Conservation (phyloP, 495 filamentous ascomycete genomes). For the Xylaria castorea region DNA sequence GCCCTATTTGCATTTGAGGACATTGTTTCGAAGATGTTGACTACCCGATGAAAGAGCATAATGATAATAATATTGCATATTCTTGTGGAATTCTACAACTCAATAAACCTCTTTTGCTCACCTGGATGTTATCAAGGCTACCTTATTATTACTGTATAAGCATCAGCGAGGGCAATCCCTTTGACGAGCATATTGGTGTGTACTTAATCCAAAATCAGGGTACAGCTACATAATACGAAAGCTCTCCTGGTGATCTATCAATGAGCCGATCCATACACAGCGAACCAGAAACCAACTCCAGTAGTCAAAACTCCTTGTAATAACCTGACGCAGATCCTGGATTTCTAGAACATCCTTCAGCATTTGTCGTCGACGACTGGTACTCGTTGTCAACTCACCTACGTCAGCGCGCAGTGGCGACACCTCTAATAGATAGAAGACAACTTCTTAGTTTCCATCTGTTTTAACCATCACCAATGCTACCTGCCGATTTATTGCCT, state of each 20-base stretch:
- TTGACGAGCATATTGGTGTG: too few species aligned
- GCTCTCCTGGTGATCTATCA: not conserved
- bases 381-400: not conserved
- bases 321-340: not conserved
- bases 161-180: not conserved
- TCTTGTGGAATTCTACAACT: not conserved
- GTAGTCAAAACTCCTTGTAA: not conserved
- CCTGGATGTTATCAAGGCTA: not conserved
- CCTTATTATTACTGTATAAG: not conserved
- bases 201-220: not conserved
- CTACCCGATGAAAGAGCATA: not conserved
- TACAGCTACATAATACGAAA: not conserved
- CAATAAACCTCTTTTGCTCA: not conserved
- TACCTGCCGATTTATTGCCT: not conserved
- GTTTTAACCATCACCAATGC: not conserved
- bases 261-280: not conserved
- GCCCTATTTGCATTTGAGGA: not conserved
- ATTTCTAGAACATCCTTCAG: not conserved
- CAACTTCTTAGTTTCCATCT: not conserved
- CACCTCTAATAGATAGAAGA: not conserved
- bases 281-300: not conserved
- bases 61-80: not conserved
- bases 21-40: not conserved
- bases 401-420: not conserved
- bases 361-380: not conserved